phyloP scores from a whole-genome alignment of 768 basidiomycete genomes.

The Suillus clintonianus region DNA sequence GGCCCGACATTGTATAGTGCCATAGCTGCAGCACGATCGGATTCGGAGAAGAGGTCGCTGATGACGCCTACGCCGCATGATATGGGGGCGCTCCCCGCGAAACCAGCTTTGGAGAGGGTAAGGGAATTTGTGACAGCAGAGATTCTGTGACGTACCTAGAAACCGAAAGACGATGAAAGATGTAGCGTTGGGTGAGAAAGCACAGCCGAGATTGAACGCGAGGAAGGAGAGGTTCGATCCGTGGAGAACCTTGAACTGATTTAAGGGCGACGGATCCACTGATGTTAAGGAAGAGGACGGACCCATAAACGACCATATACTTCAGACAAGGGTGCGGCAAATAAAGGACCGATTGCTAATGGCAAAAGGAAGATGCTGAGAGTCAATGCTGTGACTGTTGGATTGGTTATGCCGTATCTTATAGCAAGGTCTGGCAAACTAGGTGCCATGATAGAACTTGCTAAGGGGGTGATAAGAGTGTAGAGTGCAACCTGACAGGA shows the following conservation, averaged over 20 bases:
- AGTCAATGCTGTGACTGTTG: neutral
- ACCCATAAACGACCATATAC: slow-evolving; percentile 48
- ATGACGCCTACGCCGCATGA: slow-evolving; percentile 64
- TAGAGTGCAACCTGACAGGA: neutral
- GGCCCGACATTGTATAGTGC: slow-evolving; percentile 49
- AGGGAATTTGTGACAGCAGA: neutral
- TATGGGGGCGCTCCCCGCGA: slow-evolving; percentile 64
- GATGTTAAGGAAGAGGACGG: neutral
- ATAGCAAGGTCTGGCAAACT: neutral
- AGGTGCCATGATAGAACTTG: neutral
- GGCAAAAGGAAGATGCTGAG: neutral
- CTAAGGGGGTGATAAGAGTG: neutral
- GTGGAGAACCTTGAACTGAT: slow-evolving; percentile 50
- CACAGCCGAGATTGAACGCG: slow-evolving; percentile 39
- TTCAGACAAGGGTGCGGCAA: neutral
- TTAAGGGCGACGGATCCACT: neutral
- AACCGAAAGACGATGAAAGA: slow-evolving; percentile 68
- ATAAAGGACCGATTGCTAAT: neutral
- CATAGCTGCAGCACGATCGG: slow-evolving; percentile 68
- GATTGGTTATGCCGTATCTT: neutral
- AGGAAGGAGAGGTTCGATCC: slow-evolving; percentile 15
- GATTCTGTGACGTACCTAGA: slow-evolving; percentile 43
- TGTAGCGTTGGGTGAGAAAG: slow-evolving; percentile 57
- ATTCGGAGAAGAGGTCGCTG: slow-evolving; percentile 55
- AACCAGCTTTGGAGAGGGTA: slow-evolving; percentile 48